Conservation (phyloP, 352 stramenopile genomes). For the Phytophthora pseudosyringae region DNA sequence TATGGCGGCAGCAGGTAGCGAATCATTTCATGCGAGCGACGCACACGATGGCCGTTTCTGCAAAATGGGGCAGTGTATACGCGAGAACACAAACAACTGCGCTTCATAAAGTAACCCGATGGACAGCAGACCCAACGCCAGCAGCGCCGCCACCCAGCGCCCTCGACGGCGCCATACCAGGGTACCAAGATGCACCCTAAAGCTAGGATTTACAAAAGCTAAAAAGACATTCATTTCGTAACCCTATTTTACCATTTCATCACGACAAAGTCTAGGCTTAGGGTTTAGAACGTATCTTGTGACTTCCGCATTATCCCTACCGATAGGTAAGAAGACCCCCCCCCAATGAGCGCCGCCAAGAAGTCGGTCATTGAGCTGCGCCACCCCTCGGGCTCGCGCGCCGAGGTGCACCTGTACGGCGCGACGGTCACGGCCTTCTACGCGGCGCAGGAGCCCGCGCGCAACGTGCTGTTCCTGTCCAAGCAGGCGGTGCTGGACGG, state of each 20-base stretch:
- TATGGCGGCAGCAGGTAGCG: constrained; percentile 48
- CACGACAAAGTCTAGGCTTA: too few relatives aligned
- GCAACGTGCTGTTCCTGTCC: constrained; percentile 94
- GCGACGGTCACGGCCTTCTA: constrained; percentile 93
- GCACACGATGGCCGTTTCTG: constrained; percentile 30
- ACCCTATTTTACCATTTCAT: too few relatives aligned
- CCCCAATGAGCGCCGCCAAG: constrained; percentile 25
- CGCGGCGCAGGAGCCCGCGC: constrained; percentile 55
- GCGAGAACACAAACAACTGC: constrained; percentile 49
- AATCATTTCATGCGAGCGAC: constrained; percentile 39
- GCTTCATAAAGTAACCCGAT: constrained; percentile 33
- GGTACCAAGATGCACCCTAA: neutral
- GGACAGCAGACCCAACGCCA: constrained; percentile 31
- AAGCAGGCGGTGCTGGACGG: constrained; percentile 90
- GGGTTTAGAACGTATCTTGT: too few relatives aligned
- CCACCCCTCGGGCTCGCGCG: constrained; percentile 72
- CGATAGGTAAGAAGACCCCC: too few relatives aligned
- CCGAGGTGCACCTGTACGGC: constrained; percentile 91
- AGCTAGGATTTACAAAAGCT: neutral
- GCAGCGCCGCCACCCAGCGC: constrained; percentile 1
- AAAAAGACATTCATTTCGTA: too few relatives aligned
- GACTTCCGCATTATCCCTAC: neutral
- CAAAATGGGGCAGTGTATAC: constrained; percentile 38
- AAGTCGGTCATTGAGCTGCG: constrained; percentile 56
- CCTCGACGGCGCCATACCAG: neutral